Base-by-base conservation (phyloP, 345 rosid species). In the Lepidium sativum region DNA sequence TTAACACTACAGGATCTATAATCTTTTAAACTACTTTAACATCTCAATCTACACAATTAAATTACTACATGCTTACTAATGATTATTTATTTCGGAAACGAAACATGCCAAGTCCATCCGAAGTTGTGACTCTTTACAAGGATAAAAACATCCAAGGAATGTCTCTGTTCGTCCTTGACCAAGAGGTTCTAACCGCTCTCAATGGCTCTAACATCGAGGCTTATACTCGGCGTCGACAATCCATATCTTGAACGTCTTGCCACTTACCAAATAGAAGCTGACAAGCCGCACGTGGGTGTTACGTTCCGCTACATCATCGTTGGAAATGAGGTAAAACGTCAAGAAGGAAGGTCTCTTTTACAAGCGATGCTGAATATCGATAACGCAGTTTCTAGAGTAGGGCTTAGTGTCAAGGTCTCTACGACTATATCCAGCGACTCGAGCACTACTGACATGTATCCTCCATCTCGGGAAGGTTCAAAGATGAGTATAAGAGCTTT, bases 121-220 rank as follows among this genome's bases (percentile, higher is more conserved):
- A 85, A 13, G 90, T 82, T 3, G 71, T 87, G 38, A 69, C 71
- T 17, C 83, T 85, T 4, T 90, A 25, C 29, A 25, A 25, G 5
- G 29, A 25, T 0, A 25, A 44, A 5, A 75, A 67, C 68, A 78
- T 88, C 49, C 63, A 21, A 4, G 56, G 88, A 50, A 83, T 82
- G 83, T 39, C 87, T 2, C 35, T 82, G 47, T 86, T 76, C 51
- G 61, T 17, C 11, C 84, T 82, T 0, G 23, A 60, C 66, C 67
- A 8, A 12, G 75, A 16, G 0, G 53, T 59, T 15, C 80, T 81
- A 9, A 6, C 16, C 51, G 79, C 82, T 38, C 79, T 81, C 27
- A 14, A 69, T n/a, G 63, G 47, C 60, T 66, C 80, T 18, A 56
- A 71, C 65, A 78, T 81, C 11, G 70, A 81, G 62, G 62, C 62